Evolutionary conservation across 495 filamentous ascomycete species (phyloP).

Genomic region (Neurospora africana): DNA sequence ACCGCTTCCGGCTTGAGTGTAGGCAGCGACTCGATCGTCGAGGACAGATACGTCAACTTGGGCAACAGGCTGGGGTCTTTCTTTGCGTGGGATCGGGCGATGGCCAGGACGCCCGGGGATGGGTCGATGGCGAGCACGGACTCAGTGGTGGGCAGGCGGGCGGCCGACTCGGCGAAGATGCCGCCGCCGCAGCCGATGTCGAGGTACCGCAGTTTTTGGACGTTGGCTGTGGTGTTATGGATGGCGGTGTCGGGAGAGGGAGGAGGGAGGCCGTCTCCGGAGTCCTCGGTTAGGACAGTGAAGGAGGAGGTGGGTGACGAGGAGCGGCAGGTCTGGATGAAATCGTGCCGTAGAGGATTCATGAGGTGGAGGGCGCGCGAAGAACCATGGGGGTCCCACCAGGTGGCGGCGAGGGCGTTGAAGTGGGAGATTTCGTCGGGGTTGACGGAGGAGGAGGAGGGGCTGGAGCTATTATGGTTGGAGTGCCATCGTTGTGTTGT

Average conservation of each 20-base stretch:
- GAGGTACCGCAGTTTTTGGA: constrained; percentile 51
- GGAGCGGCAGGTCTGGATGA: constrained; percentile 63
- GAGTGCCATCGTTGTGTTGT: neutral
- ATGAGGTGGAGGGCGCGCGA: constrained; percentile 91
- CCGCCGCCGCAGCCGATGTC: constrained; percentile 95
- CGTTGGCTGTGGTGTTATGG: constrained; percentile 12
- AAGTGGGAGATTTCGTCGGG: constrained; percentile 86
- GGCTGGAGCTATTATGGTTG: neutral
- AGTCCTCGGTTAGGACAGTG: neutral
- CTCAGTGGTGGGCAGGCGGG: constrained; percentile 54
- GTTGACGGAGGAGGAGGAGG: constrained; percentile 54
- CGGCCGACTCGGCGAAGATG: constrained; percentile 89
- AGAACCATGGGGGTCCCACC: constrained; percentile 95
- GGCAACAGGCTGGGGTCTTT: constrained; percentile 51
- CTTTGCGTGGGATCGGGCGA: constrained; percentile 65
- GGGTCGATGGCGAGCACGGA: constrained; percentile 81
- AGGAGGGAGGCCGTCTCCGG: neutral
- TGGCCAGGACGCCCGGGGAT: constrained; percentile 60
- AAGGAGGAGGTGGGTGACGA: constrained; percentile 13
- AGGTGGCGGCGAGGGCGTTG: constrained; percentile 79
- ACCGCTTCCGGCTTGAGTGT: constrained; percentile 23
- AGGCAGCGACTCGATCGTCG: constrained; percentile 57
- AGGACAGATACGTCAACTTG: constrained; percentile 59
- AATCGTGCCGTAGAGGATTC: constrained; percentile 93
- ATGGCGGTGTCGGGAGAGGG: constrained; percentile 8